Evolutionary conservation across 768 basidiomycete species (phyloP), one percentile per base, ranked within the genome.

Genomic region (Termitomyces sp.): DNA sequence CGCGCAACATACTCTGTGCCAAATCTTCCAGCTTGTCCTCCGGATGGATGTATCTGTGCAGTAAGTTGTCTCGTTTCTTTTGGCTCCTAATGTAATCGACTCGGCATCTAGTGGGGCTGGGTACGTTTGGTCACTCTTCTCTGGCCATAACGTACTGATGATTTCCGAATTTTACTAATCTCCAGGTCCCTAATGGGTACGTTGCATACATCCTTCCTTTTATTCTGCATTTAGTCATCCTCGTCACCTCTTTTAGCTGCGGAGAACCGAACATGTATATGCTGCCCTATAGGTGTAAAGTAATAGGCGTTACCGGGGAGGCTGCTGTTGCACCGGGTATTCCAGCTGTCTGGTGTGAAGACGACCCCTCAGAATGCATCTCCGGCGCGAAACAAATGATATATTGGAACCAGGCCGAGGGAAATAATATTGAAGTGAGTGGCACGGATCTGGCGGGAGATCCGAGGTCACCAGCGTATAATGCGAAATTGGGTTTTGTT

Each of bases 191-290:
- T 16, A 76, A 78, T 53, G 76, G 72, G 75, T 76, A 55, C 58
- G 8, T 28, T 38, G 28, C 41, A 33, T 48, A 40, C 14, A 52
- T 22, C 40, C n/a, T n/a, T n/a, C 38, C 36, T 36, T 24, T 10
- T 36, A 28, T 18, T 45, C 26, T 28, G 36, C 8, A 46, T 28
- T 33, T 16, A 32, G 44, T n/a, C 22, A 20, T 48, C 35, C 44
- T n/a, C 28, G 22, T 14, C 14, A 51, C 4, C 32, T 16, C 5
- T 26, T 22, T 60, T 52, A 77, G 80, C 11, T 83, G 81, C 60
- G 81, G 81, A 26, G 63, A 77, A 60, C 76, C 79, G 8, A 83
- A 83, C 66, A 81, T 82, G 65, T 83, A 79, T 68, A 72, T 76
- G 62, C 58, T 71, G 38, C 68, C 74, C 18, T 81, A 74, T 68